Percentiles rank a stretch among this genome's conserved stretches.
These are phyloP conservation scores for Incumbomyces lentus DNA, from an alignment of 2,329 filamentous ascomycete genomes.

Conservation along the genomic window DNA sequence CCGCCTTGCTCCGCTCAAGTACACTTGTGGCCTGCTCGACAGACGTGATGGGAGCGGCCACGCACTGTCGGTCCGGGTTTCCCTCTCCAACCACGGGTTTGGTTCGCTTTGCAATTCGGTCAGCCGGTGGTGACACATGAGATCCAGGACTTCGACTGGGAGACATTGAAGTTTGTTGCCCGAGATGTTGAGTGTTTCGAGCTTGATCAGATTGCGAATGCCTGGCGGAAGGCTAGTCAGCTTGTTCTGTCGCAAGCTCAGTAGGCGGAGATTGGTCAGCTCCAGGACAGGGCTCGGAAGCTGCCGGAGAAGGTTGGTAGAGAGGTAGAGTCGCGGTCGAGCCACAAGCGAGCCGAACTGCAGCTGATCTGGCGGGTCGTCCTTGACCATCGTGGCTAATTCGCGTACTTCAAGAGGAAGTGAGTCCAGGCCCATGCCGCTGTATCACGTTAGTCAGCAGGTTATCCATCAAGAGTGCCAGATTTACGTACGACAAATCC, in stretches of 20 bases:
- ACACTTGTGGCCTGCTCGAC: background rate
- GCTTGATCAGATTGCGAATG: slow-evolving; percentile 31
- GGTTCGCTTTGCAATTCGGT: slow-evolving; percentile 11
- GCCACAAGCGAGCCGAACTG: slow-evolving; percentile 25
- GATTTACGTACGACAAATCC: slow-evolving; percentile 33
- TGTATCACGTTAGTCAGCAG: background rate
- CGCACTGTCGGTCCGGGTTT: background rate
- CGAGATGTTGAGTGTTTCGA: slow-evolving; percentile 37
- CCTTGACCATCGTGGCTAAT: slow-evolving; percentile 15
- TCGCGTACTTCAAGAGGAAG: slow-evolving; percentile 12
- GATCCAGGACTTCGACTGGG: slow-evolving; percentile 35
- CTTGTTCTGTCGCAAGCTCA: slow-evolving; percentile 38
- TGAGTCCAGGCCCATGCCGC: slow-evolving; percentile 10
- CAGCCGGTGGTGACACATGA: slow-evolving; percentile 23
- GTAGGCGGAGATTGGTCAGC: slow-evolving; percentile 30
- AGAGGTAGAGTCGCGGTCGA: slow-evolving; percentile 34
- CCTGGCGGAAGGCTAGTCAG: slow-evolving; percentile 31
- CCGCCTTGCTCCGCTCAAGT: background rate
- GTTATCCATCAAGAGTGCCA: background rate
- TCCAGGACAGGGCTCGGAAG: slow-evolving; percentile 34
- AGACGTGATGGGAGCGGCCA: background rate
- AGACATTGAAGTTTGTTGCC: slow-evolving; percentile 34
- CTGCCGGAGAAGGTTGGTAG: slow-evolving; percentile 30
- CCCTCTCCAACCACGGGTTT: slow-evolving; percentile 12
- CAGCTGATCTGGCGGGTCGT: slow-evolving; percentile 7